Evolutionary conservation across 1,284 basidiomycete genomes (phyloP), one percentile per base, ranked within the genome.

Genomic region (Apiotrichum siamense): DNA sequence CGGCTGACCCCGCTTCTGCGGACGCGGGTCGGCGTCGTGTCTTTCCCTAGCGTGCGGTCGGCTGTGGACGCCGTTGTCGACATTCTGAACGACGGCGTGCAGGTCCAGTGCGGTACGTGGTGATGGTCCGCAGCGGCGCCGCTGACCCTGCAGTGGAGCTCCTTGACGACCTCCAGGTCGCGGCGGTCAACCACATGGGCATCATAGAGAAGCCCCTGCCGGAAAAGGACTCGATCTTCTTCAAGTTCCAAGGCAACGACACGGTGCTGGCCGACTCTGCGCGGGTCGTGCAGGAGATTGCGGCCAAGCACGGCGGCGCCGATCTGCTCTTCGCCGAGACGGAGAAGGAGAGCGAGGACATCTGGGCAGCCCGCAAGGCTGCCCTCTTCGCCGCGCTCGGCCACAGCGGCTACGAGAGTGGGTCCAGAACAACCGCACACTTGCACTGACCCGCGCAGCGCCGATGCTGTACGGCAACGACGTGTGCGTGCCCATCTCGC

Each of bases 281-380:
- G 20, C 52, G 49, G 9, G 52, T 65, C 11, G 57, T 65, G 5
- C 33, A 44, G 9, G 61, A 62, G 41, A 65, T 89, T 38, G 79
- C 81, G 2, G 76, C 79, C 63, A 79, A 78, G 57, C 78, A 89
- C 60, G 83, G 84, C 0, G 84, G 83, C 2, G 78, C 77, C 1
- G 81, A 80, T 1, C 85, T 88, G 56, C 76, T 80, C 50, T 78
- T 88, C 18, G 87, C 89, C 1, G 75, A 76, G 33, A 77, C 76
- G 54, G 80, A 85, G 17, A 72, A 79, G 44, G 84, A 89, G 59
- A 86, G 86, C 0, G 78, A 78, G 1, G 81, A 84, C 41, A 72
- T 96, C 9, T 96, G 91, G 91, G 72, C 77, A 36, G 87, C 88
- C 52, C 68, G 91, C 36, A 94, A 93, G 77, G 85, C 85, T 47